Conservation (phyloP, 352 stramenopile species). For the Phytopythium oedochilum region DNA sequence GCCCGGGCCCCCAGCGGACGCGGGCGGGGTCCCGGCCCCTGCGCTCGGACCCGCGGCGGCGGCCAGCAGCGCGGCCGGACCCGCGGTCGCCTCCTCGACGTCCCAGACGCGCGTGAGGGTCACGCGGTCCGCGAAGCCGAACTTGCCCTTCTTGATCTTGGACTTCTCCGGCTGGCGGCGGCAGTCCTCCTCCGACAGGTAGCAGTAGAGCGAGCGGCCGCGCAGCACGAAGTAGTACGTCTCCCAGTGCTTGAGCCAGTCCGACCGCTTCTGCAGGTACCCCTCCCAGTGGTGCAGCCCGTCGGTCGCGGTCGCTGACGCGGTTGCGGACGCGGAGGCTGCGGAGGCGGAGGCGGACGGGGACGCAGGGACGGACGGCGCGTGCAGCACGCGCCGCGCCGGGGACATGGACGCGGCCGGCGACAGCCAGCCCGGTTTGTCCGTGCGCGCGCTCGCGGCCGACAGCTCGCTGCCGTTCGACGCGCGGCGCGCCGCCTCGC, state of each 20-base stretch:
- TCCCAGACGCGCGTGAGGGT: constrained; percentile 71
- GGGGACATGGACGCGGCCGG: constrained; percentile 17
- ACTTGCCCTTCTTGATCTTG: constrained; percentile 88
- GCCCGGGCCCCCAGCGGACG: background rate
- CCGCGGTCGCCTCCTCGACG: constrained; percentile 40
- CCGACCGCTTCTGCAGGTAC: constrained; percentile 85
- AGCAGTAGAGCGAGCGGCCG: constrained; percentile 72
- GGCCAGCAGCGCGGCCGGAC: constrained; percentile 12
- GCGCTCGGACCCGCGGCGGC: background rate
- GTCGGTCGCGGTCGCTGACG: constrained; percentile 1
- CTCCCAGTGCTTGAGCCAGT: constrained; percentile 90
- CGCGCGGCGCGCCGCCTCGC: background rate
- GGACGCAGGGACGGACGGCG: constrained; percentile 5
- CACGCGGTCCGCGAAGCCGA: constrained; percentile 78
- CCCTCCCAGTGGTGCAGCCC: constrained; percentile 42
- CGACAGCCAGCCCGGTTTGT: constrained; percentile 20
- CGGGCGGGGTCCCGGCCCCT: background rate
- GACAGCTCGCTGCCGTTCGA: constrained; percentile 10
- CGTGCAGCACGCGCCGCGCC: constrained; percentile 8
- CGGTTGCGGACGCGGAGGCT: constrained; percentile 45
- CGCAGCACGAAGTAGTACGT: constrained; percentile 86
- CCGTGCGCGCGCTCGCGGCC: constrained; percentile 6
- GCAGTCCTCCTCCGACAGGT: constrained; percentile 78
- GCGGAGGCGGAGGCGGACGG: constrained; percentile 10
- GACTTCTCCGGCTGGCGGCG: constrained; percentile 74